Evolutionary conservation across 2,329 filamentous ascomycete genomes (phyloP), one percentile per base, ranked within the genome.

Genomic region (Phialocephala subalpina): DNA sequence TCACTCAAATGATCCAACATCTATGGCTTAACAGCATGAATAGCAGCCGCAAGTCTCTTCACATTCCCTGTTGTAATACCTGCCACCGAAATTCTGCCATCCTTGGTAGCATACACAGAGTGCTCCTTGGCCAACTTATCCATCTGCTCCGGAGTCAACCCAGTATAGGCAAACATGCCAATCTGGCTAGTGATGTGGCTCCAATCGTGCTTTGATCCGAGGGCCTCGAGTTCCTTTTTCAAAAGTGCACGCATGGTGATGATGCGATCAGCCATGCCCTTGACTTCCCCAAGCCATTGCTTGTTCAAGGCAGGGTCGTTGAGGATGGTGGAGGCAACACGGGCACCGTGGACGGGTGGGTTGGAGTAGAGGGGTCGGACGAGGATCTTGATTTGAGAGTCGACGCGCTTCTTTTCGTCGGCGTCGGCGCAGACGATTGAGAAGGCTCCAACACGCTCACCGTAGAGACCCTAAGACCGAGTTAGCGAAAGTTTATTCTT

Each of bases 101-200:
- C 92, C 85, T 93, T 96, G 81, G 96, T 98, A 72, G 94, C 95
- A 80, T 99, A 99, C 75, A 99, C 95, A 67, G 93, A 97, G 87
- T 96, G 93, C 85, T 98, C 93, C 85, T 97, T 94, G 73, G 94
- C 93, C 69, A 99, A 86, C 76, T 84, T 84, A 63, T 95, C 92
- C 93, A 98, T 97, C 84, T 97, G 92, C 82, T 95, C 90, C 63
- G 94, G 84, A 75, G 86, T 95, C 76, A 99, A 84, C 69, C 96
- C 96, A 60, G 96, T 99, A 87, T 97, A 99, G 74, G 96, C 95
- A 78, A 99, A 99, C 96, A 99, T 99, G 83, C 96, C 96, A 77
- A 99, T 99, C 88, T 97, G 93, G 82, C 87, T 94, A 73, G 96
- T 98, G 82, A 99, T 99, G 86, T 99, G 96, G 80, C 91, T 92